Conservation (phyloP, 2,329 filamentous ascomycete genomes). For the Boeremia exigua region DNA sequence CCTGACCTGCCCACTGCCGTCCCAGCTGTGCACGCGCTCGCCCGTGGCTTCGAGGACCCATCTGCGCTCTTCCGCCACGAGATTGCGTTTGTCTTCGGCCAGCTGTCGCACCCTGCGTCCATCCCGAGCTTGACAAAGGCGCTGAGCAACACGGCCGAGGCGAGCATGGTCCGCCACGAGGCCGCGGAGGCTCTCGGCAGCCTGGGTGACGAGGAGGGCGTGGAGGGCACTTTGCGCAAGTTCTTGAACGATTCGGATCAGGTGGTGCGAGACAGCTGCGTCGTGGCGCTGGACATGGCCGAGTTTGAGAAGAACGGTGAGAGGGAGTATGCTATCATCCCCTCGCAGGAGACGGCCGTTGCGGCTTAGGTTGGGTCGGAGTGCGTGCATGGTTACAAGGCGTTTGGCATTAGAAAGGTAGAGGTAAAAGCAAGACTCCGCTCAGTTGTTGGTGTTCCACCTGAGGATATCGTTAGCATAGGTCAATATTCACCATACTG, state of each 20-base stretch:
- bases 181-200: conserved; percentile 95
- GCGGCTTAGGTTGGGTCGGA: conserved; percentile 26
- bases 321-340: conserved; percentile 90
- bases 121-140: conserved; percentile 85
- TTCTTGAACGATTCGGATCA: conserved; percentile 91
- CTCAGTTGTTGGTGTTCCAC: conserved; percentile 68
- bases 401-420: conserved; percentile 29
- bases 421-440: conserved; percentile 42
- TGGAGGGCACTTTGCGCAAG: conserved; percentile 80
- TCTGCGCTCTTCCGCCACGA: conserved; percentile 97
- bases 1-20: conserved; percentile 88
- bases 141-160: conserved; percentile 79
- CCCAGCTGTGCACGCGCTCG: conserved; percentile 84
- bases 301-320: conserved; percentile 92
- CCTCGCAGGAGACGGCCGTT: conserved; percentile 49
- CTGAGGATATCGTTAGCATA: conserved; percentile 39
- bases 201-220: conserved; percentile 89
- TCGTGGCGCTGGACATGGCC: conserved; percentile 97
- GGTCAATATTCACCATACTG: conserved; percentile 1
- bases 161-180: conserved; percentile 96
- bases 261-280: conserved; percentile 91
- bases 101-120: conserved; percentile 93
- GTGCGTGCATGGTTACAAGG: conserved; percentile 29
- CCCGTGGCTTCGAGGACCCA: conserved; percentile 81
- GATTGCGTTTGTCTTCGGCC: conserved; percentile 97